Evolutionary conservation across 345 rosid species (phyloP), one percentile per base, ranked within the genome.

Genomic region (Gossypioides kirkii): DNA sequence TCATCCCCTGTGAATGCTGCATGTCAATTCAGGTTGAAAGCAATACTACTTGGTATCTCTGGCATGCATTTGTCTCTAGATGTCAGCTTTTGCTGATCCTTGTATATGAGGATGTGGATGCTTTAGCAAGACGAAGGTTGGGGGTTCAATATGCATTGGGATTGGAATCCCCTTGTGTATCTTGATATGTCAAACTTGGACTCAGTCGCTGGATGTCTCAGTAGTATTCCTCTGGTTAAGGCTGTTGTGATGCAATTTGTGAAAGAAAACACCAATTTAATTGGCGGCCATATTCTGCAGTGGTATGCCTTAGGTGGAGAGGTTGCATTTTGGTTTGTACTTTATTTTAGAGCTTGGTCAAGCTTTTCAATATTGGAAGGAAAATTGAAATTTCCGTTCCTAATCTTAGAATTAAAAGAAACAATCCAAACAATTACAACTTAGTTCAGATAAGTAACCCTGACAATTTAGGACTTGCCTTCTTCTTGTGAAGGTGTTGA

Each of bases 301-400:
- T 65, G 32, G 55, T 13, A 23, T 67, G 71, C 41, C 56, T 66
- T 46, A 23, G 54, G 32, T 55, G 60, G 20, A 22, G 23, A 50
- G 54, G 10, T 66, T 32, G 36, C 22, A 20, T 22, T 65, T 6
- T 52, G 70, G 8, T 20, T 42, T 65, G 9, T 13, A 2, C 70
- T 45, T 65, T n/a, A 65, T 22, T 7, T 26, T 65, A 45, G 38
- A 65, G 22, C 42, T 49, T 68, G 45, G 43, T 52, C 72, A 28
- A 69, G 26, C 43, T 69, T 69, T 69, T n/a, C 17, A 42, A 17
- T 17, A 17, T 69, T 67, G 38, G 71, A 67, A 67, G 56, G 41
- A 67, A 69, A 17, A 28, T 22, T 28, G n/a, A 50, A 52, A 18
- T 17, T 52, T 69, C 26, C 42, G 2, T 42, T 73, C 2, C 41